These are phyloP conservation scores for Geoglossum glabrum DNA, from an alignment of 495 filamentous ascomycete genomes.

Conservation along the genomic window DNA sequence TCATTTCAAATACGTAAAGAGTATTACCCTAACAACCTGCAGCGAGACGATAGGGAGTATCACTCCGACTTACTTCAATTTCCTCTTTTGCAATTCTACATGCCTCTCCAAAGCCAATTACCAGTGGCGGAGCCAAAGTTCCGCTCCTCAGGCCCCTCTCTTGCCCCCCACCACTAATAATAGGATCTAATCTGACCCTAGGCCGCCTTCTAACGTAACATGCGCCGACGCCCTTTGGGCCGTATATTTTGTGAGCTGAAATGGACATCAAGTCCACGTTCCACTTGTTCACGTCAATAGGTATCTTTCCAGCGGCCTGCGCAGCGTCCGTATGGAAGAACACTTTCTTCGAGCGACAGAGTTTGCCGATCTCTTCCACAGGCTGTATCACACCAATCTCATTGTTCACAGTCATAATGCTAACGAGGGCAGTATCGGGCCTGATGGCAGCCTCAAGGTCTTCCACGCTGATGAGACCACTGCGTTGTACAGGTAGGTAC, in stretches of 20 bases:
- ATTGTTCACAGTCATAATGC: constrained; percentile 98
- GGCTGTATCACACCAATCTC: constrained; percentile 98
- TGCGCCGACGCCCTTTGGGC: constrained; percentile 89
- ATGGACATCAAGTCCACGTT: constrained; percentile 97
- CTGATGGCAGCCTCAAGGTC: constrained; percentile 80
- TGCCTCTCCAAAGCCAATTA: constrained; percentile 88
- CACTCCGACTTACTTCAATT: constrained; percentile 45
- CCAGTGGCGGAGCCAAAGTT: constrained; percentile 72
- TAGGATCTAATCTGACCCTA: constrained; percentile 80
- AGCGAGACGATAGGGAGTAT: not conserved
- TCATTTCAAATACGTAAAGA: constrained; percentile 26
- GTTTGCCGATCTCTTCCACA: constrained; percentile 73
- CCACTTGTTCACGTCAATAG: constrained; percentile 87
- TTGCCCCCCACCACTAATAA: constrained; percentile 92
- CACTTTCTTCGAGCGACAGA: constrained; percentile 78
- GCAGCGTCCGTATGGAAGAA: constrained; percentile 99
- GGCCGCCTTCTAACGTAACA: constrained; percentile 87
- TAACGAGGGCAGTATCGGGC: constrained; percentile 78
- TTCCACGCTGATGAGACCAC: constrained; percentile 65
- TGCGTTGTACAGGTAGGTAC: constrained; percentile 74
- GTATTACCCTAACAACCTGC: not conserved
- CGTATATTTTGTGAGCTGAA: constrained; percentile 98
- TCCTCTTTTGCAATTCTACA: constrained; percentile 81
- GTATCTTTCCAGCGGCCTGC: constrained; percentile 94
- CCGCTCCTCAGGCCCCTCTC: constrained; percentile 87